These are phyloP conservation scores for Chlamydomonas urium DNA, from an alignment of 139 green algal genomes.

Conservation along the genomic window DNA sequence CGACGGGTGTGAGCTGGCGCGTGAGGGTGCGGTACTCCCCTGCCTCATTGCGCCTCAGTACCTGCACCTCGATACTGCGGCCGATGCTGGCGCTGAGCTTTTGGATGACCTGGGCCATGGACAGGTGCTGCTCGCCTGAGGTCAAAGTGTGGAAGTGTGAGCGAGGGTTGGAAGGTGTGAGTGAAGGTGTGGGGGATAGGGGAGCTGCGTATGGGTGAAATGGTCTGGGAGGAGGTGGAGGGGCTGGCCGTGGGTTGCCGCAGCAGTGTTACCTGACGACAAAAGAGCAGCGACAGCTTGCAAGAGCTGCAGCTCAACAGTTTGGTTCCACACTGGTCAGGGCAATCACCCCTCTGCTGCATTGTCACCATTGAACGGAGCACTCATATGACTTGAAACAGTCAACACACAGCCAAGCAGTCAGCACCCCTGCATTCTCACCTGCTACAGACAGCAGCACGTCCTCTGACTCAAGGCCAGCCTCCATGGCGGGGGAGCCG, in stretches of 20 bases:
- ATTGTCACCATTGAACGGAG: neutral
- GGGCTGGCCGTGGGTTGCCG: no score
- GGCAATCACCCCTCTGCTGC: neutral
- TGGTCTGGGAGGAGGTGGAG: neutral
- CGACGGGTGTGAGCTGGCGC: neutral
- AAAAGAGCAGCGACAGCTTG: neutral
- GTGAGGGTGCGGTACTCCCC: neutral
- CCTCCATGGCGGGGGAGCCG: slow-evolving; percentile 5
- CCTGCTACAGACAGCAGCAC: slow-evolving; percentile 2
- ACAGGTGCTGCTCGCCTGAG: slow-evolving; percentile 2
- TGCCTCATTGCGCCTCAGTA: neutral
- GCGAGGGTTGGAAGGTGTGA: no score
- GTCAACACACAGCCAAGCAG: neutral
- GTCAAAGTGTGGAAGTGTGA: no score
- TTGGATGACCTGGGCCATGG: neutral
- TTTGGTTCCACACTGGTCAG: neutral
- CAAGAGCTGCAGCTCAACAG: neutral
- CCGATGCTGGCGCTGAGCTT: neutral
- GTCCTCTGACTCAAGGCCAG: slow-evolving; percentile 7
- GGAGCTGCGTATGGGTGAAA: neutral
- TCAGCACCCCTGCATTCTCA: neutral
- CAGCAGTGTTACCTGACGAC: neutral
- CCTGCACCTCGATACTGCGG: neutral
- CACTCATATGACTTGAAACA: neutral
- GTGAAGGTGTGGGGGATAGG: neutral